phyloP scores from a whole-genome alignment of 2,329 filamentous ascomycete genomes.

The Diplodia intermedia region DNA sequence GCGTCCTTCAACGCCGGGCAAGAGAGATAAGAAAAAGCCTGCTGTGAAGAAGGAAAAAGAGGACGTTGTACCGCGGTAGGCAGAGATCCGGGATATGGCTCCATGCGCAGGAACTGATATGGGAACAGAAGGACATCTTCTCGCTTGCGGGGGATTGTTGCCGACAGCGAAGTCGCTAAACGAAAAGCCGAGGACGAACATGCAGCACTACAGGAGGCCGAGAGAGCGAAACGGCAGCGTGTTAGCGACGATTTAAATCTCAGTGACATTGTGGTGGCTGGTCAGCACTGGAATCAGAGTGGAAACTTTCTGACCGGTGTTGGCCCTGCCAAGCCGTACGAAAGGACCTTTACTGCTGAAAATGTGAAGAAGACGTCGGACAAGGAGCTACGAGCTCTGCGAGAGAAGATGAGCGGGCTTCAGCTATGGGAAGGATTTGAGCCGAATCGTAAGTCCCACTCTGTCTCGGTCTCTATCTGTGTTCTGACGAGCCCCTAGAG shows the following conservation, averaged over 20 bases:
- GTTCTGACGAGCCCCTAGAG: constrained; percentile 56
- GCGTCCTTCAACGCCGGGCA: constrained; percentile 55
- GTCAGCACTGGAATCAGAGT: constrained; percentile 74
- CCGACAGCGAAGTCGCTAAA: constrained; percentile 71
- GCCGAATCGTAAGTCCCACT: constrained; percentile 68
- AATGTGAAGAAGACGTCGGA: constrained; percentile 82
- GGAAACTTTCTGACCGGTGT: constrained; percentile 71
- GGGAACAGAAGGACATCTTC: constrained; percentile 60
- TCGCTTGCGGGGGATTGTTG: constrained; percentile 66
- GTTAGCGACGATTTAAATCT: constrained; percentile 74
- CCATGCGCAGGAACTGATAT: background rate
- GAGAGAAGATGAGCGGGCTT: constrained; percentile 78
- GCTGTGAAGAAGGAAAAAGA: constrained; percentile 64
- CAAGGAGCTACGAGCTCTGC: constrained; percentile 73
- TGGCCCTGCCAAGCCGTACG: constrained; percentile 77
- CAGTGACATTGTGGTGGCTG: constrained; percentile 78
- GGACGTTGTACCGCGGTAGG: constrained; percentile 58
- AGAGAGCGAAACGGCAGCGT: constrained; percentile 67
- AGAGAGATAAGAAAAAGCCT: constrained; percentile 52
- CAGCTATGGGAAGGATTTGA: constrained; percentile 83
- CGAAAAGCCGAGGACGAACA: constrained; percentile 72
- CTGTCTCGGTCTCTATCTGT: background rate
- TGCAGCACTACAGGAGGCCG: constrained; percentile 62
- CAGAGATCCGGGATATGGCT: background rate
- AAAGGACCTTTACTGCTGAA: constrained; percentile 84